Evolutionary conservation across 257 asterid species (phyloP), one percentile per base, ranked within the genome.

Genomic region (Anisodus acutangulus): DNA sequence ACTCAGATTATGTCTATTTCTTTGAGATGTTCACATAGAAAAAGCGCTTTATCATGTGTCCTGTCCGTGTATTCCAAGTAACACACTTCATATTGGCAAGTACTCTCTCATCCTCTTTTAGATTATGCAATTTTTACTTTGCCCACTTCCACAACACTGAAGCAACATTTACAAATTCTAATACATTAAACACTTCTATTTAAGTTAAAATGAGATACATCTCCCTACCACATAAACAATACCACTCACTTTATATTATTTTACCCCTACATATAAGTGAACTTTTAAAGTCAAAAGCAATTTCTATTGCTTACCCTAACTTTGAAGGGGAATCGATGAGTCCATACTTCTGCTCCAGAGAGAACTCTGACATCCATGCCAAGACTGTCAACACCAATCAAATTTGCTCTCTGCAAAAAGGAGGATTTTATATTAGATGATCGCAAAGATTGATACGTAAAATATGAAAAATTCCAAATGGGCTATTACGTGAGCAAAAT

Each of bases 281-380:
- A 6, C 1, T 5, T 51, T 51, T 8, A 51, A 26, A 7, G 5
- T 31, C 3, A 58, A 58, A 0, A 41, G 57, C 43, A 47, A 41
- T 26, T 67, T 59, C 35, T 31, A 2, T 79, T 67, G 76, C 95
- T 89, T 85, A 94, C 98, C 95, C 88, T 80, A 86, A 83, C 84
- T 91, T 91, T 94, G 90, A 94, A 94, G 67, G 97, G 85, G 83
- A 94, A 94, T 58, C 97, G 98, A 87, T 90, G 94, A 1, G 98
- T 94, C 16, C 88, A 74, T 54, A 91, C 95, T 94, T 94, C 93
- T 37, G 93, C 86, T 82, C 97, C 97, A 0, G 82, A 85, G 80
- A 87, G 91, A 87, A 91, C 90, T 88, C 97, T 86, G 55, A 94
- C 98, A 16, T 94, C 98, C 86, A 94, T 85, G 87, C 97, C 98